These are phyloP conservation scores for Rhodotorula graminis DNA, from an alignment of 768 basidiomycete species.

Conservation along the genomic window DNA sequence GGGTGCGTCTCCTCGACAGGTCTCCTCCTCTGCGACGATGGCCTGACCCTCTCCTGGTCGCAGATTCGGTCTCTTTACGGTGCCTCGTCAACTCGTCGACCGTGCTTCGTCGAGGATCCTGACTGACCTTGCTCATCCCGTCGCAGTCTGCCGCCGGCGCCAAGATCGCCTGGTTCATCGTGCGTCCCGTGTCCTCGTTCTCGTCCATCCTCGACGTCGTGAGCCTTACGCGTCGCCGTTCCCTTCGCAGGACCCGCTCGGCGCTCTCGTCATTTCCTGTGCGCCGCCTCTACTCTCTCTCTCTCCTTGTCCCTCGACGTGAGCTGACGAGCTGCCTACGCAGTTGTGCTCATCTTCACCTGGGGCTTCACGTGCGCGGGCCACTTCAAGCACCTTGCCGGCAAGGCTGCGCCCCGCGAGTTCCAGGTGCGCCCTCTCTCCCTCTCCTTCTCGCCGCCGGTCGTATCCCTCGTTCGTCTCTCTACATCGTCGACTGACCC, in stretches of 20 bases:
- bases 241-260: slow-evolving; percentile 43
- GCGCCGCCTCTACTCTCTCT: neutral
- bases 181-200: slow-evolving; percentile 57
- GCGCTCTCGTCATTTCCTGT: slow-evolving; percentile 47
- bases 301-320: too few species aligned
- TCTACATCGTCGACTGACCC: neutral
- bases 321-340: too few species aligned
- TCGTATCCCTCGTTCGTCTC: slow-evolving; percentile 43
- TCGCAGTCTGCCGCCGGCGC: slow-evolving; percentile 45
- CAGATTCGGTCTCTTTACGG: too few species aligned
- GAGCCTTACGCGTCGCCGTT: neutral
- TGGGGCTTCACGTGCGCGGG: slow-evolving; percentile 64
- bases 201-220: neutral
- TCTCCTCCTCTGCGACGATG: too few species aligned
- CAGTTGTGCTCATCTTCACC: slow-evolving; percentile 65
- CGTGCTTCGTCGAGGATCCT: too few species aligned
- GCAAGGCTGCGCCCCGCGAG: slow-evolving; percentile 84
- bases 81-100: too few species aligned
- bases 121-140: too few species aligned
- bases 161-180: slow-evolving; percentile 49
- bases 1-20: slow-evolving; percentile 47
- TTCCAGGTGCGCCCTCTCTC: slow-evolving; percentile 51
- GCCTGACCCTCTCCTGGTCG: too few species aligned
- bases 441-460: too few species aligned
- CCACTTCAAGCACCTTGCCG: slow-evolving; percentile 82